A percentile compares a stretch with the other conserved stretches of the same genome.
Evolutionary conservation across 169 alveolate species (phyloP).

Genomic region (Cryptosporidium felis): DNA sequence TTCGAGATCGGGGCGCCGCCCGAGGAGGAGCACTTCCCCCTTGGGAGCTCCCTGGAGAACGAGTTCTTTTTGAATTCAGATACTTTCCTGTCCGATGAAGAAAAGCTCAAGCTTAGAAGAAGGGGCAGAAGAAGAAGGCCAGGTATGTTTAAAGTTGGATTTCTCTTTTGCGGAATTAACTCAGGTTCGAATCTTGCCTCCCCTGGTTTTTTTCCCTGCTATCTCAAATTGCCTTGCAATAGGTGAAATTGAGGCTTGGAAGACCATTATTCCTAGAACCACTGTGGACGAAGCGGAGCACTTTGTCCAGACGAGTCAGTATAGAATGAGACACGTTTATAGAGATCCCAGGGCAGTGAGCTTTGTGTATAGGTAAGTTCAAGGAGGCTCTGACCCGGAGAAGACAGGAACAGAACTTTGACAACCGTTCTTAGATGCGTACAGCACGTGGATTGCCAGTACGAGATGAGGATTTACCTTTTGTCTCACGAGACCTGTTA

Average conservation of each 20-base stretch:
- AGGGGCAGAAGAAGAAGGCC: conserved; percentile 70
- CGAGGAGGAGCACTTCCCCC: conserved; percentile 33
- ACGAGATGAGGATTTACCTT: conserved; percentile 63
- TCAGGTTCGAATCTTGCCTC: too few relatives aligned
- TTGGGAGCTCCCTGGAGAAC: background rate
- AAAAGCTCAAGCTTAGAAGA: conserved; percentile 55
- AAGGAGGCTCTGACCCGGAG: too few relatives aligned
- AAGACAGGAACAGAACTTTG: too few relatives aligned
- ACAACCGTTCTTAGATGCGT: conserved; percentile 42
- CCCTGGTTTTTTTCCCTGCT: too few relatives aligned
- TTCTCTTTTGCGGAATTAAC: too few relatives aligned
- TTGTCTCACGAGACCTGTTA: conserved; percentile 69
- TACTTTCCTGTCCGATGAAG: conserved; percentile 33
- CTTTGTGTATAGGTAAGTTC: conserved; percentile 59
- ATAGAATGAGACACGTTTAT: conserved; percentile 69
- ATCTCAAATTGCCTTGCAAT: too few relatives aligned
- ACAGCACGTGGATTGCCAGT: conserved; percentile 69
- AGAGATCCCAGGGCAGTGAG: conserved; percentile 72
- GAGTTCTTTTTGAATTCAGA: conserved; percentile 32
- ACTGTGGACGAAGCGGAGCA: conserved; percentile 71
- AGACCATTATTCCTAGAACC: conserved; percentile 62
- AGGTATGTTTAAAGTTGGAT: conserved; percentile 16
- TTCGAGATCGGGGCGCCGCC: conserved; percentile 7
- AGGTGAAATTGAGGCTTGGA: conserved; percentile 71
- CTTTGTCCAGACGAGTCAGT: conserved; percentile 69